These are phyloP conservation scores for Aphanocladium album DNA, from an alignment of 2,329 filamentous ascomycete genomes.

Conservation along the genomic window DNA sequence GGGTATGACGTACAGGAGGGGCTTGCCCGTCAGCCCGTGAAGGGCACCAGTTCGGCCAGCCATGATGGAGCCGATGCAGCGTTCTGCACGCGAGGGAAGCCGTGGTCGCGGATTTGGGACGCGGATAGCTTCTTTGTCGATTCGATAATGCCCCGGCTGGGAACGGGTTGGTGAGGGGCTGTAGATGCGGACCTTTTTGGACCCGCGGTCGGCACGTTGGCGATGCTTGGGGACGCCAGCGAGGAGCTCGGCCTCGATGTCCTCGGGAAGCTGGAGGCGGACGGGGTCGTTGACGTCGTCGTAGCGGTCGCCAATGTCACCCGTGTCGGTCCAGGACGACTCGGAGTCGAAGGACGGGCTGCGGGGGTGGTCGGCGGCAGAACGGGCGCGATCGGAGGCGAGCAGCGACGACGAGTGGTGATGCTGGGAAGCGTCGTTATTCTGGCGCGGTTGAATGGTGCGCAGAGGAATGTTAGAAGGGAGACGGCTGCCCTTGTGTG, in stretches of 20 bases:
- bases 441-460: conserved; percentile 51
- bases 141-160: conserved; percentile 35
- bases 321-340: conserved; percentile 88
- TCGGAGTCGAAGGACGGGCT: conserved; percentile 50
- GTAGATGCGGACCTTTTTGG: conserved; percentile 66
- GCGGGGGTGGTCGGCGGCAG: conserved; percentile 21
- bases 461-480: conserved; percentile 84
- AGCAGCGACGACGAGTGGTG: conserved; percentile 42
- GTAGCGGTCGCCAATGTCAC: conserved; percentile 89
- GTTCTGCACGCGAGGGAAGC: conserved; percentile 61
- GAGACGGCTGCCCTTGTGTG: conserved; percentile 61
- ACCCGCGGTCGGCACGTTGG: conserved; percentile 27
- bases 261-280: conserved; percentile 61
- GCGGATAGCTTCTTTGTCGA: conserved; percentile 73
- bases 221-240: conserved; percentile 44
- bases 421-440: conserved; percentile 28
- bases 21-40: conserved; percentile 92
- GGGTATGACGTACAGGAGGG: conserved; percentile 64
- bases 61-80: conserved; percentile 79
- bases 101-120: conserved; percentile 65
- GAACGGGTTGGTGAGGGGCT: conserved; percentile 37
- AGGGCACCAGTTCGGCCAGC: conserved; percentile 69
- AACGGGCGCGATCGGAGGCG: conserved; percentile 44
- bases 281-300: conserved; percentile 79
- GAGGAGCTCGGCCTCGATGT: conserved; percentile 59